phyloP scores from a whole-genome alignment of 441 rosid genomes.

The Adansonia gregorii region DNA sequence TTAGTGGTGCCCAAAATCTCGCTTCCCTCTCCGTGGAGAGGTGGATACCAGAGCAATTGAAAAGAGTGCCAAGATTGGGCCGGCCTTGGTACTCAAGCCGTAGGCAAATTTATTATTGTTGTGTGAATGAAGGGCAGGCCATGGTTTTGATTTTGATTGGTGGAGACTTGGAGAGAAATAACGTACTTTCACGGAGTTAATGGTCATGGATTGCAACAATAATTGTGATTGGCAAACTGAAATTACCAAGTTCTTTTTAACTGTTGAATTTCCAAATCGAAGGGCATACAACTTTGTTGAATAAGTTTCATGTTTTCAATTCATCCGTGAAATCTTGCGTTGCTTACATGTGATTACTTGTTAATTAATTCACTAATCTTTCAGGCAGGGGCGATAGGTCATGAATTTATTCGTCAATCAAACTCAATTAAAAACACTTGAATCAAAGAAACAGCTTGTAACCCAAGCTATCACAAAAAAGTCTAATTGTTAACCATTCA shows the following conservation, averaged over 20 bases:
- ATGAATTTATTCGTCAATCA: too few relatives aligned
- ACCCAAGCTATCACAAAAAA: too few relatives aligned
- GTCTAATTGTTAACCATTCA: too few relatives aligned
- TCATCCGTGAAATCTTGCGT: background rate
- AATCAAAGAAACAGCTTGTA: too few relatives aligned
- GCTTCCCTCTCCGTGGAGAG: conserved; percentile 84
- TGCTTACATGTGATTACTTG: background rate
- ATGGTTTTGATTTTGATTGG: conserved; percentile 20
- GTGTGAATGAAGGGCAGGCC: conserved; percentile 15
- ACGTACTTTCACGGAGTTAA: conserved; percentile 31
- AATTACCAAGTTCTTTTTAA: conserved; percentile 28
- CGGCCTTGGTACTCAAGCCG: conserved; percentile 87
- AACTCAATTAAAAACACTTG: too few relatives aligned
- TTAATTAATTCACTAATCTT: background rate
- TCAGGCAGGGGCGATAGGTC: background rate
- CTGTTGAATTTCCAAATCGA: conserved; percentile 15
- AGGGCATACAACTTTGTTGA: conserved; percentile 9
- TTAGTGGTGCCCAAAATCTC: conserved; percentile 88
- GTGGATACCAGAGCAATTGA: conserved; percentile 93
- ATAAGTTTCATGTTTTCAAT: conserved; percentile 7
- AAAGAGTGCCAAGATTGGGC: conserved; percentile 88
- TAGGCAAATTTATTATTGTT: conserved; percentile 29
- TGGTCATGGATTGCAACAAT: conserved; percentile 36
- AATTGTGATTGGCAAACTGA: conserved; percentile 37
- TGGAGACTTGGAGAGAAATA: conserved; percentile 38